Percentiles rank a stretch among this genome's conserved stretches.
Conservation (phyloP, 2,329 filamentous ascomycete genomes). For the Hawksworthiomyces lignivorus region DNA sequence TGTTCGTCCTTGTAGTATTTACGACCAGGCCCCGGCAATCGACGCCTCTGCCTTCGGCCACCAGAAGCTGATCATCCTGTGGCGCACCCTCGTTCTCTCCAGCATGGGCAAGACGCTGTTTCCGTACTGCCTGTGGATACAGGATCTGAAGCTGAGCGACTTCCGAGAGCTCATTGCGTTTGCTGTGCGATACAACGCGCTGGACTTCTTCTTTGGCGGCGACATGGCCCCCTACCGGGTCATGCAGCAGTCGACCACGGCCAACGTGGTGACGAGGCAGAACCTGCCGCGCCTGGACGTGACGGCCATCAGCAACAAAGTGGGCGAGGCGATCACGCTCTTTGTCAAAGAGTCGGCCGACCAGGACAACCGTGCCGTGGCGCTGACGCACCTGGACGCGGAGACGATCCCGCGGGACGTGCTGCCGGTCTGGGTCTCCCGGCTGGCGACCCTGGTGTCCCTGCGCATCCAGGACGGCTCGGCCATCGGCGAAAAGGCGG, state of each 20-base stretch:
- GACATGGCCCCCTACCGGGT: conserved; percentile 30
- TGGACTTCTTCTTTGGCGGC: conserved; percentile 32
- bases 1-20: conserved; percentile 28
- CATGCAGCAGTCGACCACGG: conserved; percentile 12
- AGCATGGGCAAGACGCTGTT: conserved; percentile 54
- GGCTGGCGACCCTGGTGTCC: conserved; percentile 48
- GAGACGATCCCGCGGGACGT: conserved; percentile 39
- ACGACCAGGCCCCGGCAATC: conserved; percentile 37
- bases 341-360: conserved; percentile 34
- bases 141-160: conserved; percentile 54
- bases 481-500: conserved; percentile 46
- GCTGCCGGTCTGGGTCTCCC: conserved; percentile 51
- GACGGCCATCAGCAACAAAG: conserved; percentile 35
- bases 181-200: conserved; percentile 23
- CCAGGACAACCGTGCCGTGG: conserved; percentile 35
- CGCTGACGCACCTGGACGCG: conserved; percentile 52
- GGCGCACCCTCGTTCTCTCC: conserved; percentile 62
- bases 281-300: conserved; percentile 24
- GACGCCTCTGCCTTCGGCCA: conserved; percentile 31
- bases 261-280: conserved; percentile 12
- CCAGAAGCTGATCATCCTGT: conserved; percentile 54
- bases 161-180: conserved; percentile 52
- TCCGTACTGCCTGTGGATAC: conserved; percentile 63
- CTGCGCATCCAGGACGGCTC: conserved; percentile 56
- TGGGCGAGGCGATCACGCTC: conserved; percentile 49